Conservation (phyloP, 257 asterid species). For the Solanum bulbocastanum region DNA sequence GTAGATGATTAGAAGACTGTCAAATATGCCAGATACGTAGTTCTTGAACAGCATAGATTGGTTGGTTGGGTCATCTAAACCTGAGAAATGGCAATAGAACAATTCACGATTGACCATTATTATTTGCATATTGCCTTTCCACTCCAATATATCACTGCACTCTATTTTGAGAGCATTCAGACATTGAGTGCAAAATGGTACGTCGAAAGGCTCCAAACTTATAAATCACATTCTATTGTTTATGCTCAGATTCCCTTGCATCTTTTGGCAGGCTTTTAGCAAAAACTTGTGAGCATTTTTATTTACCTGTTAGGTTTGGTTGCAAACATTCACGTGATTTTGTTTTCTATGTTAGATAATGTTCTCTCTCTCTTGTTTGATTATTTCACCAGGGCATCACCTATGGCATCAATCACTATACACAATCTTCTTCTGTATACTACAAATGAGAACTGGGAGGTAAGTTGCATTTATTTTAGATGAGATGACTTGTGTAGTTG, state of each 20-base stretch:
- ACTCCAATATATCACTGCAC: not conserved
- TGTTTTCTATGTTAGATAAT: not conserved
- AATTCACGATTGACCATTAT: not conserved
- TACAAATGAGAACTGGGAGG: slow-evolving; percentile 95
- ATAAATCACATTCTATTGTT: not conserved
- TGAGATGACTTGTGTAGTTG: slow-evolving; percentile 1
- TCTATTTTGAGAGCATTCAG: not conserved
- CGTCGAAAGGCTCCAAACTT: not conserved
- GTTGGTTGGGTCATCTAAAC: not conserved
- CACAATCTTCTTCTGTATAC: slow-evolving; percentile 85
- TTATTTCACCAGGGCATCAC: slow-evolving; percentile 77
- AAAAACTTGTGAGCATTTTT: slow-evolving; percentile 1
- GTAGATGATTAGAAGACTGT: not conserved
- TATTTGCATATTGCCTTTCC: not conserved
- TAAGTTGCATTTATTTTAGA: slow-evolving; percentile 16
- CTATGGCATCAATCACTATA: slow-evolving; percentile 95
- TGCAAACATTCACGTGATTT: not conserved
- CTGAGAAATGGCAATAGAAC: not conserved
- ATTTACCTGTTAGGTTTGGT: not conserved
- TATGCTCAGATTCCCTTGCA: not conserved
- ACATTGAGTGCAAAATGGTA: not conserved
- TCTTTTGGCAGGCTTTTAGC: not conserved
- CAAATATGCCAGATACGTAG: not conserved
- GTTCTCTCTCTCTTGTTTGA: slow-evolving; percentile 6
- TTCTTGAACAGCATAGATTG: not conserved